Evolutionary conservation across 352 stramenopile genomes (phyloP).

Genomic region (Globisporangium spiculum): DNA sequence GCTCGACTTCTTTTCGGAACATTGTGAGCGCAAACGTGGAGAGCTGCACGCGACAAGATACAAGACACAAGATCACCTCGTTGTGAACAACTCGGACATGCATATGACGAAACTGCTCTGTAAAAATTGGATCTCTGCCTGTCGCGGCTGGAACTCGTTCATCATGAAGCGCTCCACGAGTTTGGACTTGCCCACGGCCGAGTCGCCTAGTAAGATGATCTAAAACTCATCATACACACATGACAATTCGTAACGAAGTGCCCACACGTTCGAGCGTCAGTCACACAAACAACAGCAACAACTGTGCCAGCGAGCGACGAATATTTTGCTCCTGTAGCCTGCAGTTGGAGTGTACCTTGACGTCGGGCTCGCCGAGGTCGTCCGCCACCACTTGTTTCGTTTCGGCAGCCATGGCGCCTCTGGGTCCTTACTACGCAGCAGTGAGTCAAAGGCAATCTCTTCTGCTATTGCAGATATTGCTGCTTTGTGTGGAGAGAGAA

Average conservation of each 20-base stretch:
- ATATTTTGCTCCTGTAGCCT: neutral
- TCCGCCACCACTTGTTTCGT: constrained; percentile 36
- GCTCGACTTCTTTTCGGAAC: constrained; percentile 90
- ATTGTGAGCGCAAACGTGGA: constrained; percentile 96
- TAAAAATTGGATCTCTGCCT: constrained; percentile 26
- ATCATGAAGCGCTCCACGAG: constrained; percentile 95
- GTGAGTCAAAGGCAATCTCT: neutral
- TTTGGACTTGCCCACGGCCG: constrained; percentile 95
- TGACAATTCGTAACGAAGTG: neutral
- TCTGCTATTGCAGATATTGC: neutral
- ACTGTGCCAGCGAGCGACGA: neutral
- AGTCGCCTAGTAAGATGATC: constrained; percentile 93
- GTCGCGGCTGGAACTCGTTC: constrained; percentile 93
- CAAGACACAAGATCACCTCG: neutral
- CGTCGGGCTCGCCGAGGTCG: constrained; percentile 54
- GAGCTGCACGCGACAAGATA: constrained; percentile 34
- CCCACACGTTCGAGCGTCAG: neutral
- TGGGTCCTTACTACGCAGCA: too few species aligned
- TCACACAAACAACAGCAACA: neutral
- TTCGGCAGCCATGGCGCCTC: constrained; percentile 16
- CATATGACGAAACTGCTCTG: neutral
- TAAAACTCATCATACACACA: constrained; percentile 18
- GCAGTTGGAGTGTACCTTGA: constrained; percentile 35
- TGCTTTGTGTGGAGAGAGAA: neutral
- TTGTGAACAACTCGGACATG: neutral